Percentiles rank a stretch among this genome's conserved stretches.
phyloP scores from a whole-genome alignment of 345 rosid genomes.

The Theobroma cacao region DNA sequence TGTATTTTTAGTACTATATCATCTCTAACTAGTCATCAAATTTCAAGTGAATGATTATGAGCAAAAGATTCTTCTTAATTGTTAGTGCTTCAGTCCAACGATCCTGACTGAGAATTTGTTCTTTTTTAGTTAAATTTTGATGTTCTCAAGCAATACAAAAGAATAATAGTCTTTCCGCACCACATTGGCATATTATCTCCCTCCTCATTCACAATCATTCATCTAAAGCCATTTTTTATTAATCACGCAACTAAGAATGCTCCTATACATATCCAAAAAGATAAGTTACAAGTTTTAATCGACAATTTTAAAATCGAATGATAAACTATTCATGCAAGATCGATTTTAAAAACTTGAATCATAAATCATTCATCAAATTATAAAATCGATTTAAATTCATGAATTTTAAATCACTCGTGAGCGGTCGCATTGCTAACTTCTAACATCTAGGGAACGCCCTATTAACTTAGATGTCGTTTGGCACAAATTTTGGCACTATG shows the following conservation, averaged over 20 bases:
- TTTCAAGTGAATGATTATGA: not conserved
- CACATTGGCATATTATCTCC: not conserved
- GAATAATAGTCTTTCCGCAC: not conserved
- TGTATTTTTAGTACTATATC: not conserved
- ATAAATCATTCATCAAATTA: too few species aligned
- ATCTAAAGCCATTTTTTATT: not conserved
- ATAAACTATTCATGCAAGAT: too few species aligned
- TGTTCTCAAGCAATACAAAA: not conserved
- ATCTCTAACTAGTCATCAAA: not conserved
- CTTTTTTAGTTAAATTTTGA: not conserved
- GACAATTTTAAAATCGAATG: too few species aligned
- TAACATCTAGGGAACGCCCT: too few species aligned
- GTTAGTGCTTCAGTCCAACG: not conserved
- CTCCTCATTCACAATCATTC: not conserved
- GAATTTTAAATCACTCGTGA: too few species aligned
- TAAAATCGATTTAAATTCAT: too few species aligned
- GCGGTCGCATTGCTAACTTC: too few species aligned
- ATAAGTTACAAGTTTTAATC: too few species aligned
- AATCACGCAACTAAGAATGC: not conserved
- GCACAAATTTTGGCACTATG: too few species aligned
- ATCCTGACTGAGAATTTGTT: not conserved
- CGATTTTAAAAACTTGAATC: too few species aligned
- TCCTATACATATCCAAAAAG: not conserved
- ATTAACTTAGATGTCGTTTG: too few species aligned
- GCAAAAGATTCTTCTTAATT: constrained; percentile 3